Evolutionary conservation across 768 basidiomycete genomes (phyloP).

Genomic region (Russula lepida): DNA sequence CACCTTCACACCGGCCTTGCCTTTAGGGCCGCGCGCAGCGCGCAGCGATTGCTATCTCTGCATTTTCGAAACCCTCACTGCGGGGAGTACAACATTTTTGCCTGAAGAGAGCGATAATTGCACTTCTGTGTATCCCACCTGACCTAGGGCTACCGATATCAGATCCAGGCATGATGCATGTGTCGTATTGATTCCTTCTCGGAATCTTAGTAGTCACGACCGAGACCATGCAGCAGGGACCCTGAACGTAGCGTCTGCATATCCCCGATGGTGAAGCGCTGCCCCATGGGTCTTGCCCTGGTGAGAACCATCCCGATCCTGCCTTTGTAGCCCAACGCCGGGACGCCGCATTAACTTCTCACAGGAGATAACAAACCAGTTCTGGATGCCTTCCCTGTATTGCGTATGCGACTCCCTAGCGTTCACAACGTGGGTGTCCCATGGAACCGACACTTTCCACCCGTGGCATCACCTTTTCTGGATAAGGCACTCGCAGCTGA

Average conservation of each 20-base stretch:
- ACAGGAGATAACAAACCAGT: neutral
- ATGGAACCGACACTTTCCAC: too few relatives aligned
- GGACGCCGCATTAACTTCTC: neutral
- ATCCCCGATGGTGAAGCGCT: neutral
- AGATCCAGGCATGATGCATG: neutral
- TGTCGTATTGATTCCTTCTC: neutral
- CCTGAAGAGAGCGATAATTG: neutral
- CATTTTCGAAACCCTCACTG: neutral
- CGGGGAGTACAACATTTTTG: neutral
- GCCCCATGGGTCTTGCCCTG: neutral
- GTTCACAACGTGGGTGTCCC: neutral
- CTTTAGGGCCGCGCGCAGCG: neutral
- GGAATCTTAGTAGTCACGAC: neutral
- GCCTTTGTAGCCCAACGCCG: neutral
- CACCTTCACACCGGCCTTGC: neutral
- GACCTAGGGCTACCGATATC: neutral
- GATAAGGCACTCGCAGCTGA: neutral
- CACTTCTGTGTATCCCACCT: neutral
- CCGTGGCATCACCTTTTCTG: neutral
- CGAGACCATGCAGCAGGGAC: neutral
- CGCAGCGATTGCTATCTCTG: neutral
- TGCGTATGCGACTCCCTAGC: neutral
- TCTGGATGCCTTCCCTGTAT: neutral
- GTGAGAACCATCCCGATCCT: neutral
- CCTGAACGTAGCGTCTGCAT: neutral